phyloP scores from a whole-genome alignment of 2,329 filamentous ascomycete genomes.

The Periconia sp. region DNA sequence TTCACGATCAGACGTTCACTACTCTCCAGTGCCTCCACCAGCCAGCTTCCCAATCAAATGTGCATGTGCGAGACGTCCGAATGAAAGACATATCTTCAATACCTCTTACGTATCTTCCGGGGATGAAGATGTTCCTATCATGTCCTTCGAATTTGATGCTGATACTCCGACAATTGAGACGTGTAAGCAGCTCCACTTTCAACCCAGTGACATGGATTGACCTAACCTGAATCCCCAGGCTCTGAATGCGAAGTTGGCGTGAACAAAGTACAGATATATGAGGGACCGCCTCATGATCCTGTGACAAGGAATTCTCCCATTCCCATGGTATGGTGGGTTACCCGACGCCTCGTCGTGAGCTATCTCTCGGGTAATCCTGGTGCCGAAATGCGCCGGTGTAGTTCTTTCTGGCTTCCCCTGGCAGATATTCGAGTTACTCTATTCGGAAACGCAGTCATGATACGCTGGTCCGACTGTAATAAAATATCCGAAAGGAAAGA shows the following conservation, averaged over 20 bases:
- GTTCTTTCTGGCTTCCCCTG: slow-evolving; percentile 26
- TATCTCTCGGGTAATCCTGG: slow-evolving; percentile 7
- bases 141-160: background rate
- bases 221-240: no score
- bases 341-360: slow-evolving; percentile 19
- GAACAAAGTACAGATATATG: no score
- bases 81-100: slow-evolving; percentile 24
- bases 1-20: slow-evolving; percentile 3
- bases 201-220: no score
- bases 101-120: slow-evolving; percentile 3
- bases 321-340: slow-evolving; percentile 10
- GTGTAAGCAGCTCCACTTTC: no score
- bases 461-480: slow-evolving; percentile 29
- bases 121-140: background rate
- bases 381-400: slow-evolving; percentile 12
- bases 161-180: slow-evolving; percentile 15
- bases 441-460: slow-evolving; percentile 7
- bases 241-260: no score
- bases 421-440: slow-evolving; percentile 15
- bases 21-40: slow-evolving; percentile 10
- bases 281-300: no score
- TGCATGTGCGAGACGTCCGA: slow-evolving; percentile 8
- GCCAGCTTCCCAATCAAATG: slow-evolving; percentile 16
- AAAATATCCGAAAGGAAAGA: slow-evolving; percentile 11
- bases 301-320: background rate